These are phyloP conservation scores for Calocybe indica DNA, from an alignment of 768 basidiomycete genomes.

Conservation along the genomic window DNA sequence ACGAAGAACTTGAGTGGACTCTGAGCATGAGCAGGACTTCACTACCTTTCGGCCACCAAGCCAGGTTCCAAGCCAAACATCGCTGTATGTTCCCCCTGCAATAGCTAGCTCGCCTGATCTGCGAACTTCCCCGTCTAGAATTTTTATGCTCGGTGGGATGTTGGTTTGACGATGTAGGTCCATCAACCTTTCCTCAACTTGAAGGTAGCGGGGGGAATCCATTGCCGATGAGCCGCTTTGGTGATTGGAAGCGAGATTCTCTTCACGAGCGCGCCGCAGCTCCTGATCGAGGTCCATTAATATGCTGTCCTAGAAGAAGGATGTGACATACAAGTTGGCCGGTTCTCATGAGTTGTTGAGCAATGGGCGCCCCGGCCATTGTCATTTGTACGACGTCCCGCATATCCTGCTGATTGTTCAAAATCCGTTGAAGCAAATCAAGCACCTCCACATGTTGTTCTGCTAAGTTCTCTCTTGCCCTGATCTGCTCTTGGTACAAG, in stretches of 20 bases:
- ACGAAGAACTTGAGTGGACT: background rate
- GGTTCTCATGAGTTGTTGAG: slow-evolving; percentile 41
- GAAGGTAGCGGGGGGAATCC: slow-evolving; percentile 29
- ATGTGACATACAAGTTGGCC: slow-evolving; percentile 39
- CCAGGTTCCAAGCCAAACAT: slow-evolving; percentile 52
- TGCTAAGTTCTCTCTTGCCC: slow-evolving; percentile 19
- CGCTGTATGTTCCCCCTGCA: slow-evolving; percentile 48
- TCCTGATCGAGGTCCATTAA: slow-evolving; percentile 16
- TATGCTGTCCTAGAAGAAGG: background rate
- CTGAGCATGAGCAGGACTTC: background rate
- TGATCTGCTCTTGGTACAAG: slow-evolving; percentile 20
- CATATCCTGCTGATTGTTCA: slow-evolving; percentile 31
- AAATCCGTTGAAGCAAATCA: slow-evolving; percentile 32
- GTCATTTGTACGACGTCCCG: slow-evolving; percentile 32
- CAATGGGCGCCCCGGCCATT: slow-evolving; percentile 32
- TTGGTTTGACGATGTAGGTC: slow-evolving; percentile 45
- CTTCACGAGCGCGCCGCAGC: slow-evolving; percentile 19
- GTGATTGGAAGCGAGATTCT: slow-evolving; percentile 12
- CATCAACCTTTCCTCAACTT: slow-evolving; percentile 40
- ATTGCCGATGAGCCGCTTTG: slow-evolving; percentile 10
- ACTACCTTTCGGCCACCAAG: slow-evolving; percentile 44
- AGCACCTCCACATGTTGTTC: slow-evolving; percentile 26
- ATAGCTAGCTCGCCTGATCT: slow-evolving; percentile 32
- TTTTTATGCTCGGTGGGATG: slow-evolving; percentile 45
- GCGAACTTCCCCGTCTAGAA: slow-evolving; percentile 47